These are phyloP conservation scores for Penicillium waksmanii DNA, from an alignment of 495 filamentous ascomycete species.

Conservation along the genomic window DNA sequence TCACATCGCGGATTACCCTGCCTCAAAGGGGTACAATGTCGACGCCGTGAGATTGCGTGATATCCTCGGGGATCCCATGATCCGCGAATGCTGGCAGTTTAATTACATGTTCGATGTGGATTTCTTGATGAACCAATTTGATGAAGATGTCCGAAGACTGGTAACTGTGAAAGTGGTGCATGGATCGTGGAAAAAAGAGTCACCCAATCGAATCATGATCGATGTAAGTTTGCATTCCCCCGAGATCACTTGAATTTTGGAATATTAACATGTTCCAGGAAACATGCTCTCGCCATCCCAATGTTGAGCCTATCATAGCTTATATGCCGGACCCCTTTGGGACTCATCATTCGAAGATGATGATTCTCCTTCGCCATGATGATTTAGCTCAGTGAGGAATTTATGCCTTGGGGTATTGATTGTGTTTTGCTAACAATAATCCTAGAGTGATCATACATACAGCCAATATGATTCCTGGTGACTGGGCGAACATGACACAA, in stretches of 20 bases:
- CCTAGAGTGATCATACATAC: slow-evolving; percentile 77
- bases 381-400: slow-evolving; percentile 64
- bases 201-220: slow-evolving; percentile 59
- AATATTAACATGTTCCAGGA: slow-evolving; percentile 45
- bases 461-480: slow-evolving; percentile 81
- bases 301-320: slow-evolving; percentile 72
- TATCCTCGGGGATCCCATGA: slow-evolving; percentile 79
- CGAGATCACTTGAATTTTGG: not conserved
- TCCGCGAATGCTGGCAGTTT: slow-evolving; percentile 87
- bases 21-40: slow-evolving; percentile 56
- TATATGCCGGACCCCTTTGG: slow-evolving; percentile 87
- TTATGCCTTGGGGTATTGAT: not conserved
- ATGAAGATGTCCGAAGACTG: slow-evolving; percentile 65
- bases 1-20: slow-evolving; percentile 65
- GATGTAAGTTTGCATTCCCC: slow-evolving; percentile 50
- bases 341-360: slow-evolving; percentile 88
- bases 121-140: slow-evolving; percentile 72
- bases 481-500: slow-evolving; percentile 90
- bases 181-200: slow-evolving; percentile 84
- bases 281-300: slow-evolving; percentile 62
- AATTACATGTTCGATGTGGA: slow-evolving; percentile 85
- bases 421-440: slow-evolving; percentile 11
- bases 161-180: slow-evolving; percentile 79
- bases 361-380: slow-evolving; percentile 78
- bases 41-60: slow-evolving; percentile 70